Percentiles rank a stretch among this genome's conserved stretches.
These are phyloP conservation scores for Sapria himalayana DNA, from an alignment of 345 rosid genomes.

Conservation along the genomic window DNA sequence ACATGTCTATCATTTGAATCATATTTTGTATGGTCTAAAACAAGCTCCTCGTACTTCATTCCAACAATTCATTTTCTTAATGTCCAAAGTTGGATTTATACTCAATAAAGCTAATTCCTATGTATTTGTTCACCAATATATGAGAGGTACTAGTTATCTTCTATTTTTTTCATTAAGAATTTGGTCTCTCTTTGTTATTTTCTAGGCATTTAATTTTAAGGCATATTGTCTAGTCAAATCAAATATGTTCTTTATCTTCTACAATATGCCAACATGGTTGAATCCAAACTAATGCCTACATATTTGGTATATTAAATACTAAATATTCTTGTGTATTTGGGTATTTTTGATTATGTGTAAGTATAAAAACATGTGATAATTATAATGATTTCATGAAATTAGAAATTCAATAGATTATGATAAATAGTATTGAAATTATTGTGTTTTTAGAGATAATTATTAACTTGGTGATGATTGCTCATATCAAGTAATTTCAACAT, in stretches of 20 bases:
- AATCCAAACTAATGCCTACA: background rate
- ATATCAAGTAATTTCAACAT: too few species aligned
- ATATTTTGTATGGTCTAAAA: background rate
- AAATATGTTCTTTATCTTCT: background rate
- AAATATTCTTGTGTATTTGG: too few species aligned
- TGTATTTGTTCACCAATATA: background rate
- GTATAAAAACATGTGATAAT: too few species aligned
- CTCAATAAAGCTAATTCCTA: background rate
- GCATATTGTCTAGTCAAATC: background rate
- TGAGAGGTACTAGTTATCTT: background rate
- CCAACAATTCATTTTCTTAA: background rate
- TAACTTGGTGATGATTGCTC: too few species aligned
- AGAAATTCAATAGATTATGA: too few species aligned
- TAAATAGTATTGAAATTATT: too few species aligned
- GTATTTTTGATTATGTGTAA: too few species aligned
- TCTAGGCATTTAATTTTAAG: background rate
- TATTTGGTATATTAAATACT: too few species aligned
- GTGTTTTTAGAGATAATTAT: too few species aligned
- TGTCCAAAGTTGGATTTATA: background rate
- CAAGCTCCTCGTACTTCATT: background rate
- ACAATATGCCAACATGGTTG: background rate
- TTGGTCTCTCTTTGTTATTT: background rate
- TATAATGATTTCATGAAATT: too few species aligned
- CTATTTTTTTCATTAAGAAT: background rate
- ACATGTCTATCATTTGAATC: background rate